Evolutionary conservation across 305 asterid species (phyloP).

Genomic region (Ilex paraguariensis): DNA sequence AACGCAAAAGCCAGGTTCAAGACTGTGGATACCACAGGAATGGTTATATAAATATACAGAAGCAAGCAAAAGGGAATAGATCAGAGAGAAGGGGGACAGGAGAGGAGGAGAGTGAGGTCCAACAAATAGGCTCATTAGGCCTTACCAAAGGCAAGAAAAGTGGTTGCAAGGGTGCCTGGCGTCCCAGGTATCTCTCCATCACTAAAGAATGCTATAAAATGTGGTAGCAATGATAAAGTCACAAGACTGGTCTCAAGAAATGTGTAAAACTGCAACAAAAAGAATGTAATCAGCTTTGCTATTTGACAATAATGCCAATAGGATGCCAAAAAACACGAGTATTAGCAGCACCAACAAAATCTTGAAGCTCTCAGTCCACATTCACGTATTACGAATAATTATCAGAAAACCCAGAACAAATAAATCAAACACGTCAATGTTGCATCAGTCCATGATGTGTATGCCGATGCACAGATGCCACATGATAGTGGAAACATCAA

Average conservation of each 20-base stretch:
- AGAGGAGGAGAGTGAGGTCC: conserved; percentile 1
- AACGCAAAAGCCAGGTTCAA: conserved; percentile 89
- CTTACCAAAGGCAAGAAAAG: conserved; percentile 91
- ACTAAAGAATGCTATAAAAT: conserved; percentile 82
- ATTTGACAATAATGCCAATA: not conserved
- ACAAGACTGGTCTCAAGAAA: conserved; percentile 89
- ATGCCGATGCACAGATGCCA: no score
- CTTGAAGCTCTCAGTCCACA: not conserved
- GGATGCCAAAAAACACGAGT: not conserved
- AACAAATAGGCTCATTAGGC: not conserved
- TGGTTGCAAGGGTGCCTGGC: conserved; percentile 88
- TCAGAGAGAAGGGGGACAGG: not conserved
- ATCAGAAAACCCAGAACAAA: not conserved
- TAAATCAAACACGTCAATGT: no score
- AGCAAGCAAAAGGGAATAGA: not conserved
- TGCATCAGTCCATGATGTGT: no score
- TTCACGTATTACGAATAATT: not conserved
- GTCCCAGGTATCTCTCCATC: conserved; percentile 92
- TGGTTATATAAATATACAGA: not conserved
- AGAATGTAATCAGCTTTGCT: conserved; percentile 2
- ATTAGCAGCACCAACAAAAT: not conserved
- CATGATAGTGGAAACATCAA: no score
- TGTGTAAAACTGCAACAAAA: conserved; percentile 65
- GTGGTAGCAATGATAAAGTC: conserved; percentile 69
- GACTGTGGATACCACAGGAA: conserved; percentile 43